phyloP scores from a whole-genome alignment of 257 asterid genomes.

The Jasminum sambac region DNA sequence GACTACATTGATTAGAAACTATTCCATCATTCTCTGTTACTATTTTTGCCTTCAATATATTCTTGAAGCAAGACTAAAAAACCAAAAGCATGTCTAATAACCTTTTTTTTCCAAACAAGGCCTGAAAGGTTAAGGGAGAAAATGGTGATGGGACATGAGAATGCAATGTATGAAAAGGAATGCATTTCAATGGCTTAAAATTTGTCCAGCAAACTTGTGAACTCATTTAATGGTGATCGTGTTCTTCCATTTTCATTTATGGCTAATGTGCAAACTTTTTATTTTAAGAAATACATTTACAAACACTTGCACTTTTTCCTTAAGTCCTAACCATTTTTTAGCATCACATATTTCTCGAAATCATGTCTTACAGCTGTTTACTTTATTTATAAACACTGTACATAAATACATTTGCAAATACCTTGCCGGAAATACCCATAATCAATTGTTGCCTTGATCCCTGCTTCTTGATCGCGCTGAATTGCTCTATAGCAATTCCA shows the following conservation, averaged over 20 bases:
- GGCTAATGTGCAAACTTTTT: too few relatives aligned
- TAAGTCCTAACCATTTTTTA: too few relatives aligned
- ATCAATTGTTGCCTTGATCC: conserved; percentile 14
- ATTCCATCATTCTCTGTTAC: conserved; percentile 20
- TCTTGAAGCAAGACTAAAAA: conserved; percentile 16
- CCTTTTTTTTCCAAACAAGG: too few relatives aligned
- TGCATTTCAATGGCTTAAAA: conserved; percentile 11
- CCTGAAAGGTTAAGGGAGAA: not conserved
- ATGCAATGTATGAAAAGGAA: not conserved
- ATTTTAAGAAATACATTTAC: too few relatives aligned
- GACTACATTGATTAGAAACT: conserved; percentile 14
- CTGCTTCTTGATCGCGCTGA: not conserved
- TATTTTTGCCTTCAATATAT: conserved; percentile 13
- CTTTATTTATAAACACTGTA: too few relatives aligned
- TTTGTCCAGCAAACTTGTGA: conserved; percentile 6
- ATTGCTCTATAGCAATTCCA: not conserved
- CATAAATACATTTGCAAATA: too few relatives aligned
- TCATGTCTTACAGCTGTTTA: too few relatives aligned
- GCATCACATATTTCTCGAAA: too few relatives aligned
- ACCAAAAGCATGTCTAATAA: too few relatives aligned
- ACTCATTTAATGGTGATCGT: conserved; percentile 1
- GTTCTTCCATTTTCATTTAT: not conserved
- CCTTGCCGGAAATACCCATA: too few relatives aligned
- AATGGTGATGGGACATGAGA: conserved; percentile 11
- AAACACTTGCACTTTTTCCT: too few relatives aligned